A percentile compares a stretch with the other conserved stretches of the same genome.
These are phyloP conservation scores for Triglochin maritima DNA, from an alignment of 106 monocot genomes.

Conservation along the genomic window DNA sequence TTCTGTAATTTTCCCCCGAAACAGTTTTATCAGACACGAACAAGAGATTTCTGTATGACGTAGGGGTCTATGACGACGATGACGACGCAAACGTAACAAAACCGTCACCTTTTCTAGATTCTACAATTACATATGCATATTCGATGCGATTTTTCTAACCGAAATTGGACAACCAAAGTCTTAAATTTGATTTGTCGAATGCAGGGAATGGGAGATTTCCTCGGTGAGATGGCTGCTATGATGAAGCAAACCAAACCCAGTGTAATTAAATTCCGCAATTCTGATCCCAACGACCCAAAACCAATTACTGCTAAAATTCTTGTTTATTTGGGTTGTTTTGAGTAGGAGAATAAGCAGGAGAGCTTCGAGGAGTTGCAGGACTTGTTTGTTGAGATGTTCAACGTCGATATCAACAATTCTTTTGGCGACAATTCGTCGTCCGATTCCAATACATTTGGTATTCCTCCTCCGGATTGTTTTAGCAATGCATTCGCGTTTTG, in stretches of 20 bases:
- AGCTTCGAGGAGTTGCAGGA: conserved; percentile 79
- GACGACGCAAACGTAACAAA: conserved; percentile 38
- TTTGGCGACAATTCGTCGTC: conserved; percentile 1
- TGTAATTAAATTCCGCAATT: conserved; percentile 16
- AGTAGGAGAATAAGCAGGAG: conserved; percentile 28
- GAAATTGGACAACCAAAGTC: too few species aligned
- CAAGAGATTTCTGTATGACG: conserved; percentile 86
- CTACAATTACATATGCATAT: too few species aligned
- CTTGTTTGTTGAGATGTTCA: conserved; percentile 75
- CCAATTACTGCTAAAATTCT: not conserved
- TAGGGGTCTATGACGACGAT: conserved; percentile 51
- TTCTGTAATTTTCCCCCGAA: conserved; percentile 2
- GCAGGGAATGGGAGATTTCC: conserved; percentile 80
- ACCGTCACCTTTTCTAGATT: not conserved
- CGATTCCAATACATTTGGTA: not conserved
- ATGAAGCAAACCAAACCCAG: conserved; percentile 59
- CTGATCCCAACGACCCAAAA: not conserved
- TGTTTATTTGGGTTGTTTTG: not conserved
- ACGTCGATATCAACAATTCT: conserved; percentile 31
- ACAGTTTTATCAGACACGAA: conserved; percentile 82
- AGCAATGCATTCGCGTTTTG: not conserved
- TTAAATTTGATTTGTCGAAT: not conserved
- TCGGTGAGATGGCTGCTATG: conserved; percentile 74
- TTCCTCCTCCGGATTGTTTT: conserved; percentile 8
- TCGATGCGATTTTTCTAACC: too few species aligned